Evolutionary conservation across 2,329 filamentous ascomycete species (phyloP).

Genomic region (Penicillium sp.): DNA sequence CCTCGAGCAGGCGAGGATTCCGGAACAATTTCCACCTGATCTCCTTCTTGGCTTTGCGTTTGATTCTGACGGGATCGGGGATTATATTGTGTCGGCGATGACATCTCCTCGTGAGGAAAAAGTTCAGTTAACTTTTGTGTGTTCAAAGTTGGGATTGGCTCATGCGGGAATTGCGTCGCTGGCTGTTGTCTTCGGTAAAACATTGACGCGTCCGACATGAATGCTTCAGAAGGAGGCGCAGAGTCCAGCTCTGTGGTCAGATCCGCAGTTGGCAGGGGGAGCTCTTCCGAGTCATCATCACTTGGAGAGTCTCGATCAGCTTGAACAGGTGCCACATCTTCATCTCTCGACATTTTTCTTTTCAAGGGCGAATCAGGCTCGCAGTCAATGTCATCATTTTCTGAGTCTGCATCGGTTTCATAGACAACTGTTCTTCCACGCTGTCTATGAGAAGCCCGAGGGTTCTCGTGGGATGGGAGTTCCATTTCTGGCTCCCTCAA

Average conservation of each 20-base stretch:
- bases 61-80: constrained; percentile 18
- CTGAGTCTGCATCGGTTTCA: constrained; percentile 39
- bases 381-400: constrained; percentile 28
- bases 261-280: constrained; percentile 23
- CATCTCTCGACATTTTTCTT: constrained; percentile 3
- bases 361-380: constrained; percentile 9
- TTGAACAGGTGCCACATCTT: constrained; percentile 2
- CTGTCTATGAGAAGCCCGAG: constrained; percentile 1
- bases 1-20: constrained; percentile 34
- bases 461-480: neutral
- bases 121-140: constrained; percentile 35
- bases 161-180: constrained; percentile 34
- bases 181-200: constrained; percentile 33
- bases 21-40: constrained; percentile 32
- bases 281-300: constrained; percentile 28
- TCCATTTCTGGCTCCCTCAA: no score
- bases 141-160: constrained; percentile 31
- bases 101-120: constrained; percentile 28
- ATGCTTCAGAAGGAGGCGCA: constrained; percentile 22
- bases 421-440: constrained; percentile 34
- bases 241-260: constrained; percentile 20
- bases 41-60: constrained; percentile 19
- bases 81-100: constrained; percentile 3
- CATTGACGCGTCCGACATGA: constrained; percentile 32
- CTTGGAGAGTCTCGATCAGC: constrained; percentile 9